These are phyloP conservation scores for Torulaspora globosa DNA, from an alignment of 1,139 yeast genomes.

Conservation along the genomic window DNA sequence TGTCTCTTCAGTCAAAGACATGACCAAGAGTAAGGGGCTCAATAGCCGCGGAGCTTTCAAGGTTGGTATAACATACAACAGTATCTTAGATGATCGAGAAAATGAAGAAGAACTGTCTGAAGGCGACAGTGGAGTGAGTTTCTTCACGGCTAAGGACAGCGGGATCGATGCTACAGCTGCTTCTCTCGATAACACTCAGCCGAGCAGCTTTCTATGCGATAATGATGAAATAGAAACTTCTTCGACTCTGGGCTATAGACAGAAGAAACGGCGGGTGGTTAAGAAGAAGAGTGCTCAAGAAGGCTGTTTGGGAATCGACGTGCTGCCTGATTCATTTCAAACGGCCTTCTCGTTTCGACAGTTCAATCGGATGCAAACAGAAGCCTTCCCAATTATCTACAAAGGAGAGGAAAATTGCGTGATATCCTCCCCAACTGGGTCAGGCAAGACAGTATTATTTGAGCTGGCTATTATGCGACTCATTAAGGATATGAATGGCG, in stretches of 20 bases:
- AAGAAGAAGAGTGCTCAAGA: constrained; percentile 3
- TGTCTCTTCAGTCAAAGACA: background rate
- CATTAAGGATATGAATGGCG: constrained; percentile 25
- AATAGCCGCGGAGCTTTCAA: constrained; percentile 22
- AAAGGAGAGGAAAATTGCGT: constrained; percentile 42
- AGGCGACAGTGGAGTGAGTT: constrained; percentile 1
- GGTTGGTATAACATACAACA: constrained; percentile 24
- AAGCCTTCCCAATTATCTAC: constrained; percentile 41
- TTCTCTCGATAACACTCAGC: constrained; percentile 19
- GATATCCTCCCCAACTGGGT: constrained; percentile 53
- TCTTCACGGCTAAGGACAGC: constrained; percentile 3
- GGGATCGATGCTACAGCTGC: constrained; percentile 10
- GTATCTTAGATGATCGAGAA: constrained; percentile 24
- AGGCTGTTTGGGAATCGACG: constrained; percentile 6
- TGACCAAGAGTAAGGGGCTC: background rate
- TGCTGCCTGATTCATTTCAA: constrained; percentile 35
- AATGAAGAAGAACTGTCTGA: constrained; percentile 11
- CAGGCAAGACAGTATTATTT: constrained; percentile 54
- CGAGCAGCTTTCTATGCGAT: constrained; percentile 5
- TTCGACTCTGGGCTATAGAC: background rate
- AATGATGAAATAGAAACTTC: background rate
- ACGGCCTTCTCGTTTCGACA: constrained; percentile 38
- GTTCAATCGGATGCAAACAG: constrained; percentile 51
- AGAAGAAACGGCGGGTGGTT: constrained; percentile 8
- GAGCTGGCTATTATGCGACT: constrained; percentile 49